Conservation (phyloP, 2,329 filamentous ascomycete species). For the Venturia carpophila region DNA sequence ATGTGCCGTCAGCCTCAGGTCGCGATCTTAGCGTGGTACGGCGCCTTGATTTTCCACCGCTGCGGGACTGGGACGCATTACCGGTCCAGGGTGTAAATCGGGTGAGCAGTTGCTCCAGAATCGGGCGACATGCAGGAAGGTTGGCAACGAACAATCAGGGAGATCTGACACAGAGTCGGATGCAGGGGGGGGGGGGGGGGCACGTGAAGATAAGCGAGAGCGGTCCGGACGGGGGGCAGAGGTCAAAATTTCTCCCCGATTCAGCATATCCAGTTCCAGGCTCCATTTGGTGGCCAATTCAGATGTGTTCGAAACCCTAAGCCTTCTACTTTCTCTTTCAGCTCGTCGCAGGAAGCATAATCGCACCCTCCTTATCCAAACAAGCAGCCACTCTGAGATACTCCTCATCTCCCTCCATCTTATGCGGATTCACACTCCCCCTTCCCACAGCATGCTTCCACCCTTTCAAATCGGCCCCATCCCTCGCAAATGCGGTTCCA, state of each 20-base stretch:
- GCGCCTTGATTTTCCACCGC: neutral
- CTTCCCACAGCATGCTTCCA: slow-evolving; percentile 13
- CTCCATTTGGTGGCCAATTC: neutral
- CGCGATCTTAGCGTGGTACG: neutral
- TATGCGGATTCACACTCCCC: slow-evolving; percentile 17
- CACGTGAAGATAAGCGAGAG: too few relatives aligned
- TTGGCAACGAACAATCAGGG: neutral
- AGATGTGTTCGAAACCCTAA: neutral
- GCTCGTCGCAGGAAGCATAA: neutral
- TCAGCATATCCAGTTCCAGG: neutral
- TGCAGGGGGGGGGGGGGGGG: too few relatives aligned
- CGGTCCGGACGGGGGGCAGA: too few relatives aligned
- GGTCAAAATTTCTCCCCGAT: too few relatives aligned
- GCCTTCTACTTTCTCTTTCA: neutral
- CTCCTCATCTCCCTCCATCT: slow-evolving; percentile 14
- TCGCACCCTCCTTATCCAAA: slow-evolving; percentile 13
- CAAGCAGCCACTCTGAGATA: slow-evolving; percentile 15
- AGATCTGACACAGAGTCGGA: too few relatives aligned
- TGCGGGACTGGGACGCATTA: neutral
- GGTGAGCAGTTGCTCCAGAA: neutral
- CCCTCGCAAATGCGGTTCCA: neutral
- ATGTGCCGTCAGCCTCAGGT: neutral
- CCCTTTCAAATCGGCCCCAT: neutral
- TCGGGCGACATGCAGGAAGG: neutral
- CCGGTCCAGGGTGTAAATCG: neutral